Conservation (phyloP, 306 rosid genomes). For the Cucurbita moschata region DNA sequence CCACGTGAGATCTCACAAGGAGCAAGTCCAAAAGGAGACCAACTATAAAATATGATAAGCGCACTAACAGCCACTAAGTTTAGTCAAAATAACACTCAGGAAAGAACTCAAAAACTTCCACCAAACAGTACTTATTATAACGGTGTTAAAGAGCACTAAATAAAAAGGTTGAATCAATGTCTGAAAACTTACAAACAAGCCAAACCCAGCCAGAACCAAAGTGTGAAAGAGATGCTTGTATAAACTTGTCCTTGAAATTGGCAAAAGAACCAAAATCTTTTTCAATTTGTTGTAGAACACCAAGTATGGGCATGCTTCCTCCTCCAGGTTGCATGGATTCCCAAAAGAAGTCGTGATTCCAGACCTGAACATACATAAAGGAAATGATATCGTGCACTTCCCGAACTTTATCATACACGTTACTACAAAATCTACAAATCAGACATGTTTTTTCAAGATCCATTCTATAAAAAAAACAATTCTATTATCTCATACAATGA, state of each 20-base stretch:
- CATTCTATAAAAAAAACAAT: background rate
- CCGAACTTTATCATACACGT: background rate
- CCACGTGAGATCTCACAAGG: too few relatives aligned
- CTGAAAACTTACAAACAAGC: constrained; percentile 75
- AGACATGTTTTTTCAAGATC: background rate
- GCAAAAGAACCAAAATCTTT: constrained; percentile 84
- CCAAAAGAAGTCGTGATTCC: constrained; percentile 99
- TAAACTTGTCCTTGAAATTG: constrained; percentile 60
- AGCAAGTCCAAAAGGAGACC: background rate
- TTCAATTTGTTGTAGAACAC: constrained; percentile 80
- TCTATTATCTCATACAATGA: background rate
- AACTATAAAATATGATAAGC: background rate
- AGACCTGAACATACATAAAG: constrained; percentile 41
- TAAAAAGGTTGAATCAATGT: constrained; percentile 1
- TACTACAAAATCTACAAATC: background rate
- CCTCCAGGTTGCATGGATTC: constrained; percentile 98
- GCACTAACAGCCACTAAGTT: background rate
- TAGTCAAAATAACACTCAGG: background rate
- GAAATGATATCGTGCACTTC: background rate
- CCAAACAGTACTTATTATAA: background rate
- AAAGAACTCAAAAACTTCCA: background rate
- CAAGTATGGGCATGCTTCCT: constrained; percentile 57
- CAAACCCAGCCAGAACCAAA: constrained; percentile 99
- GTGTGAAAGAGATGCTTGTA: constrained; percentile 46
- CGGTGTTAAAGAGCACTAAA: background rate